phyloP scores from a whole-genome alignment of 164 flowering plant genomes.

The Litsea cubeba region DNA sequence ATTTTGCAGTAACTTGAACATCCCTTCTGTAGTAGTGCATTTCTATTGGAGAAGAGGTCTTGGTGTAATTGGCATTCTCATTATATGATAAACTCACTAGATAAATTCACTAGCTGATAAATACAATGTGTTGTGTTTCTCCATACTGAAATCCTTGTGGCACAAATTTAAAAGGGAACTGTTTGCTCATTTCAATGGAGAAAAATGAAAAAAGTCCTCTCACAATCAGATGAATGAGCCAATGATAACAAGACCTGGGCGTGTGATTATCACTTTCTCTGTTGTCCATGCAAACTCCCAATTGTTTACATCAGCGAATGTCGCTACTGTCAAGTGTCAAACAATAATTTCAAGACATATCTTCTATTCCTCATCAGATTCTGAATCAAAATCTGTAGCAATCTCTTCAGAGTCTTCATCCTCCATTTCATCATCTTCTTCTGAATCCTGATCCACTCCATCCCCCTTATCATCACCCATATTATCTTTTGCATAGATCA shows the following conservation, averaged over 20 bases:
- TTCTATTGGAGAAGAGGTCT: not conserved
- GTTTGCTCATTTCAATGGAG: not conserved
- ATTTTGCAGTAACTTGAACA: not conserved
- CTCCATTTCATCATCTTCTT: conserved; percentile 44
- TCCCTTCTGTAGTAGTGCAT: not conserved
- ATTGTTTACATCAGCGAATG: not conserved
- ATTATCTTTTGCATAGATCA: conserved; percentile 28
- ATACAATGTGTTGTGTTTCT: not conserved
- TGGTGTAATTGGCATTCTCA: not conserved
- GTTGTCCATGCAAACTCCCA: not conserved
- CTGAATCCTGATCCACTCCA: conserved; percentile 15
- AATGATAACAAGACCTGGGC: not conserved
- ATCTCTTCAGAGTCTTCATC: conserved; percentile 38
- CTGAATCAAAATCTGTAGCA: conserved; percentile 31
- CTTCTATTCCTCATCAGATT: conserved; percentile 5
- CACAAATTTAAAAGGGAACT: not conserved
- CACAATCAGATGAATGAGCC: not conserved
- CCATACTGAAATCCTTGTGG: not conserved
- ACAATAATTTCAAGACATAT: not conserved
- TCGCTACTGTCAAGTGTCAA: not conserved
- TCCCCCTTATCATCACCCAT: conserved; percentile 18
- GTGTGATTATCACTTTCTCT: not conserved
- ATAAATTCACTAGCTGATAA: not conserved
- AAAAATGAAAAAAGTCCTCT: not conserved
- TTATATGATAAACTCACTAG: too few relatives aligned